These are phyloP conservation scores for Aspergillus oerlinghausenensis DNA, from an alignment of 2,329 filamentous ascomycete genomes.

Conservation along the genomic window DNA sequence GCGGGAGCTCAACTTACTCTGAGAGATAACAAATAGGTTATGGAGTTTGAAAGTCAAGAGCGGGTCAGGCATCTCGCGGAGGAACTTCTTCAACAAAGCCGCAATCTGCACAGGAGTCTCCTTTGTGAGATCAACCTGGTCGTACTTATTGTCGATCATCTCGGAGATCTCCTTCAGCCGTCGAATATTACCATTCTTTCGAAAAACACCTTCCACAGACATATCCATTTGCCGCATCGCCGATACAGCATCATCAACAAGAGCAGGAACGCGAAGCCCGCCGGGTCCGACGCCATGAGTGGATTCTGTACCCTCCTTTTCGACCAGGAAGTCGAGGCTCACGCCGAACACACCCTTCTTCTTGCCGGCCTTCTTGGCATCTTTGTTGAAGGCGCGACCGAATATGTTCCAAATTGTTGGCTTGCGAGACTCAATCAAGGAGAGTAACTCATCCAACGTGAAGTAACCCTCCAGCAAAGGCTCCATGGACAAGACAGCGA, in stretches of 20 bases:
- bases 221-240: constrained; percentile 99
- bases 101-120: constrained; percentile 92
- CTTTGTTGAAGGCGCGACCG: constrained; percentile 90
- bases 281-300: constrained; percentile 94
- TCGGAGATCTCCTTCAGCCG: constrained; percentile 82
- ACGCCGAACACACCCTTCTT: constrained; percentile 95
- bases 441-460: constrained; percentile 85
- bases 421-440: constrained; percentile 88
- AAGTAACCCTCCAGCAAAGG: constrained; percentile 86
- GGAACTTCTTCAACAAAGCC: constrained; percentile 88
- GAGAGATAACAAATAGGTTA: constrained; percentile 80
- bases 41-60: constrained; percentile 94
- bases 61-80: constrained; percentile 90
- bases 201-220: constrained; percentile 96
- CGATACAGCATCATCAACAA: constrained; percentile 89
- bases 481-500: constrained; percentile 92
- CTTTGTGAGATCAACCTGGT: constrained; percentile 77
- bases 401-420: constrained; percentile 98
- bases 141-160: constrained; percentile 78
- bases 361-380: constrained; percentile 65
- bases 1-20: constrained; percentile 51
- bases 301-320: constrained; percentile 93
- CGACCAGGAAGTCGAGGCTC: constrained; percentile 79
- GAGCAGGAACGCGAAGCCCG: constrained; percentile 81
- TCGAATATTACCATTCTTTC: constrained; percentile 98